phyloP scores from a whole-genome alignment of 1,284 basidiomycete species.

The Papiliotrema flavescens region DNA sequence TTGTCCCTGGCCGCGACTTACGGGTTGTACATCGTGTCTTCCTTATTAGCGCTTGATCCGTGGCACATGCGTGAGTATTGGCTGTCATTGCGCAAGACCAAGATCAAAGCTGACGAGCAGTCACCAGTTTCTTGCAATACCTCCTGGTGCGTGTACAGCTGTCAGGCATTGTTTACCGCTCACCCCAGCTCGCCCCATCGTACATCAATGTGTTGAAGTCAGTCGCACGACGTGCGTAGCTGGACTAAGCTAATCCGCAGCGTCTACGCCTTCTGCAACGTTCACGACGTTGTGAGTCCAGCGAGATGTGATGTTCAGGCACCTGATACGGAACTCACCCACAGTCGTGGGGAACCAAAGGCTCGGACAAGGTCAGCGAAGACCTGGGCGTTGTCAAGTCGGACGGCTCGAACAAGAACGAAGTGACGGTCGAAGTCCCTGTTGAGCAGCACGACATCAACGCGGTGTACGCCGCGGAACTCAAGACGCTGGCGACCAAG shows the following conservation, averaged over 20 bases:
- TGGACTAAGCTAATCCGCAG: conserved; percentile 18
- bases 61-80: conserved; percentile 42
- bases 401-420: conserved; percentile 47
- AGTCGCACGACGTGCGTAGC: conserved; percentile 37
- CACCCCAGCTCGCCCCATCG: conserved; percentile 61
- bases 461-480: conserved; percentile 77
- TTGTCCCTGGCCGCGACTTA: conserved; percentile 79
- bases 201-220: conserved; percentile 89
- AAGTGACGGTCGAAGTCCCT: conserved; percentile 76
- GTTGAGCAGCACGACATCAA: conserved; percentile 82
- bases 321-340: conserved; percentile 2
- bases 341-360: conserved; percentile 76
- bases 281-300: conserved; percentile 61
- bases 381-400: conserved; percentile 74
- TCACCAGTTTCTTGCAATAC: conserved; percentile 93
- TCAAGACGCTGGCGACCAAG: conserved; percentile 67
- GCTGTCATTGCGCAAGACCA: not conserved
- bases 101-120: conserved; percentile 5
- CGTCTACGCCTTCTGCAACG: conserved; percentile 69
- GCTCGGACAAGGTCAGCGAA: conserved; percentile 78
- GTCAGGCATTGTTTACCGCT: not conserved
- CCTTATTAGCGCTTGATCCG: conserved; percentile 66
- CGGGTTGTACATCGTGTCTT: conserved; percentile 76
- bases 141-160: conserved; percentile 52
- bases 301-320: no score